These are phyloP conservation scores for Gossypium raimondii DNA, from an alignment of 345 rosid genomes.

Conservation along the genomic window DNA sequence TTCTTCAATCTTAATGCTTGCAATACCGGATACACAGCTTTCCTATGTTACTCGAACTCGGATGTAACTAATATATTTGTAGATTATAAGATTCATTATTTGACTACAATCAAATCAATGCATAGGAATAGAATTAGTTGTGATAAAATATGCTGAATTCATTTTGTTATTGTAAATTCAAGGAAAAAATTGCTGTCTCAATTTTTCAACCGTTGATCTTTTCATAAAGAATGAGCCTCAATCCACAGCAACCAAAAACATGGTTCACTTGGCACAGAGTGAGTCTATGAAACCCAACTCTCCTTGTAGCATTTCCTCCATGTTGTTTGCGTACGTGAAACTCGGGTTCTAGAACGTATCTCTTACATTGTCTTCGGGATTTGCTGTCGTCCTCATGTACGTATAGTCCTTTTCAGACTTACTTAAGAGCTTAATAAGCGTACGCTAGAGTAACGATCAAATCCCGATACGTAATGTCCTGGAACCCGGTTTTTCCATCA, in stretches of 20 bases:
- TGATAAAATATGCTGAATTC: background rate
- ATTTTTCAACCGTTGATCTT: slow-evolving; percentile 53
- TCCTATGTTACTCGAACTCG: background rate
- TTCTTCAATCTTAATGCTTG: background rate
- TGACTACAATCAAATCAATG: background rate
- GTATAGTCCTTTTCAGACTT: background rate
- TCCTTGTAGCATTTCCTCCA: background rate
- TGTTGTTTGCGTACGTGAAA: background rate
- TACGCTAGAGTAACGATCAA: no score
- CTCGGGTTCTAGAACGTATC: background rate
- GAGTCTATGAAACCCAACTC: slow-evolving; percentile 19
- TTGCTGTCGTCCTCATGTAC: background rate
- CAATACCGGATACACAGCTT: background rate
- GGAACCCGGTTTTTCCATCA: no score
- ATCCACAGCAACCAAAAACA: slow-evolving; percentile 74
- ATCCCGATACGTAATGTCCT: no score
- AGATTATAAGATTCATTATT: background rate
- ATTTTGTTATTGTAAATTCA: background rate
- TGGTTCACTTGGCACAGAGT: slow-evolving; percentile 90
- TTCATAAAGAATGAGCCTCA: slow-evolving; percentile 73
- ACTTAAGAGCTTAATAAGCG: no score
- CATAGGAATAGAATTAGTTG: background rate
- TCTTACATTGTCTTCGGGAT: background rate
- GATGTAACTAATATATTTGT: background rate
- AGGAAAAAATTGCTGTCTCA: slow-evolving; percentile 93